Base-by-base conservation (phyloP, 2,329 filamentous ascomycete species). In the Metarhizium humberi region DNA sequence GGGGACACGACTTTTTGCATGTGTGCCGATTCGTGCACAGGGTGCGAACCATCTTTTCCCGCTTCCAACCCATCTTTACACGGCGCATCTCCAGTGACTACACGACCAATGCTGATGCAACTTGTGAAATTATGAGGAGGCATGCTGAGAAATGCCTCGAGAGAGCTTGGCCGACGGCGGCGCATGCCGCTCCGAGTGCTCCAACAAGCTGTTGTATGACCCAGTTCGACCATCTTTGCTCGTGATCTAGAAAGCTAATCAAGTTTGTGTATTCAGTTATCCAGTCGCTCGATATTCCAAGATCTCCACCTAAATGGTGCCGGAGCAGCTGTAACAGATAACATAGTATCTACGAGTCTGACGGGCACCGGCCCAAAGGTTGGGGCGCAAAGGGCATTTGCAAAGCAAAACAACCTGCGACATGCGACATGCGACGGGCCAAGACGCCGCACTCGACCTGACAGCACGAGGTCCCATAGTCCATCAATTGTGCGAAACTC, bases 121-220 rank as follows among this genome's bases (percentile, higher is more conserved):
- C 32, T 59, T 47, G 55, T 57, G 62, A 56, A 65, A 61, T 59
- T 56, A 71, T 71, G 68, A 67, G 58, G 63, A 68, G 68, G 66
- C 59, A 71, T 71, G 69, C 66, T 71, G 61, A 66, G 63, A 63
- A 67, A 64, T 60, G 65, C 60, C 57, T 63, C 60, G 59, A 62
- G 65, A 63, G 63, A 67, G 65, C 61, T 70, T 63, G 60, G 60
- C 56, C 63, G 58, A 59, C 60, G 61, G 60, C 66, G 63, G 62
- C 63, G 57, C 55, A 55, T 57, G 58, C 60, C 59, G 58, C 61
- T 59, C 57, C 55, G 63, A 56, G 57, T 58, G 55, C 57, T 60
- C 52, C 54, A 50, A 49, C 51, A 58, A 52, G 54, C 54, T 57
- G 58, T 61, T 59, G 67, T 69, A 58, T 46, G 59, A 2, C 25